These are phyloP conservation scores for Colletotrichum sp. DNA, from an alignment of 2,329 filamentous ascomycete genomes.

Conservation along the genomic window DNA sequence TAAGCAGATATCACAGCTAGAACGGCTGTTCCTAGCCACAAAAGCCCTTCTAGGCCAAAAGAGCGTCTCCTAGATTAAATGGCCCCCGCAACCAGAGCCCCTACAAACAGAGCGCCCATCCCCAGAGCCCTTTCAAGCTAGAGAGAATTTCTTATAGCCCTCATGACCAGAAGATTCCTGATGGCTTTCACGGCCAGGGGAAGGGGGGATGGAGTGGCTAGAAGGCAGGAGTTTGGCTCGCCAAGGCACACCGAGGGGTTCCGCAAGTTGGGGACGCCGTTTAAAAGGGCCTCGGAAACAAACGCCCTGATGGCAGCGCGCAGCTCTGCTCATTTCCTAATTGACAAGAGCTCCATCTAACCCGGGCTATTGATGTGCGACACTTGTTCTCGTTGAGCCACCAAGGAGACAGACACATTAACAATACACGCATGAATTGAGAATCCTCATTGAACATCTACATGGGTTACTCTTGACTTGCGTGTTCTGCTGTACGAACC, in stretches of 20 bases:
- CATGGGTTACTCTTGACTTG: no score
- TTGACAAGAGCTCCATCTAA: not conserved
- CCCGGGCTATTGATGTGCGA: not conserved
- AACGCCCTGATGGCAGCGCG: not conserved
- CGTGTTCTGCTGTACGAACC: no score
- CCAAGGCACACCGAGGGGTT: no score
- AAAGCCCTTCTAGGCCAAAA: no score
- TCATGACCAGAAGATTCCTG: no score
- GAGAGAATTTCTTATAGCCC: no score
- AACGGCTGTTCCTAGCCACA: not conserved
- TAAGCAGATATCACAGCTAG: not conserved
- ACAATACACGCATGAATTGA: not conserved
- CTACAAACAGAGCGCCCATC: no score
- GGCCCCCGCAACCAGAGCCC: no score
- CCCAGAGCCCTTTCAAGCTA: no score
- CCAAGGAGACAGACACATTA: not conserved
- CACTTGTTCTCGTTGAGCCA: not conserved
- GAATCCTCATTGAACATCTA: no score
- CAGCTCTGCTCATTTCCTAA: not conserved
- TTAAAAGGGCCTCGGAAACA: not conserved
- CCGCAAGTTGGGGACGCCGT: not conserved
- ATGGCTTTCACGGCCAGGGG: not conserved
- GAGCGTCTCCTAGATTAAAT: no score
- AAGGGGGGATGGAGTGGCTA: not conserved
- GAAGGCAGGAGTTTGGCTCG: no score